Percentiles rank a stretch among this genome's conserved stretches.
These are phyloP conservation scores for Brettanomyces custersianus DNA, from an alignment of 805 yeast species.

Conservation along the genomic window DNA sequence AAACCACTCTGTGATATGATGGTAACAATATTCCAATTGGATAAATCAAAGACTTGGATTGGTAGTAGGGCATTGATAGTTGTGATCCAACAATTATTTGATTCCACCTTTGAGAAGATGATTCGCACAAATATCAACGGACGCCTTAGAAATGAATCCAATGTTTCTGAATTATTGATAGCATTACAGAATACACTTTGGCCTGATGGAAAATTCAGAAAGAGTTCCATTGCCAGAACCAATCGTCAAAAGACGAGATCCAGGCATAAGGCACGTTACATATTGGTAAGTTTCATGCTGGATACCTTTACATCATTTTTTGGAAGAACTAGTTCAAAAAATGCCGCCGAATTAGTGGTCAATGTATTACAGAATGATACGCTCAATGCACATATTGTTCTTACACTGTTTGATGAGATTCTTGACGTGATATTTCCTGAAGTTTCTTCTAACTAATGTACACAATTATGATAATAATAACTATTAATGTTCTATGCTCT, in stretches of 20 bases:
- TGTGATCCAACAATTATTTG: slow-evolving; percentile 75
- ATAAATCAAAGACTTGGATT: slow-evolving; percentile 61
- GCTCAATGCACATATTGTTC: slow-evolving; percentile 55
- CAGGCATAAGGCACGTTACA: slow-evolving; percentile 44
- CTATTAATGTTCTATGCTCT: no score
- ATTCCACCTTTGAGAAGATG: slow-evolving; percentile 72
- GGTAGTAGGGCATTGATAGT: slow-evolving; percentile 78
- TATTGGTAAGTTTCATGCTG: slow-evolving; percentile 47
- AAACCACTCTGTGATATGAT: slow-evolving; percentile 77
- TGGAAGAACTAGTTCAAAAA: slow-evolving; percentile 54
- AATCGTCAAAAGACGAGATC: slow-evolving; percentile 42
- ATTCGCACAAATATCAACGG: slow-evolving; percentile 36
- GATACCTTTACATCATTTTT: slow-evolving; percentile 68
- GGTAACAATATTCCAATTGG: slow-evolving; percentile 56
- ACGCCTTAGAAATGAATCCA: slow-evolving; percentile 32
- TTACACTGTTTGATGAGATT: slow-evolving; percentile 49
- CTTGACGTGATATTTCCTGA: slow-evolving; percentile 38
- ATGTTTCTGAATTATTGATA: slow-evolving; percentile 32
- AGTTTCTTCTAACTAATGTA: no score
- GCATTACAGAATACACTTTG: slow-evolving; percentile 27
- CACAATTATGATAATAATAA: no score
- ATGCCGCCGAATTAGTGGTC: slow-evolving; percentile 54
- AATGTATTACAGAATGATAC: slow-evolving; percentile 66
- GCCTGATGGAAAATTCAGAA: slow-evolving; percentile 46
- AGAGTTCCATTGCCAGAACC: slow-evolving; percentile 36